These are phyloP conservation scores for Metschnikowia noctiluminum DNA, from an alignment of 805 yeast genomes.

Conservation along the genomic window DNA sequence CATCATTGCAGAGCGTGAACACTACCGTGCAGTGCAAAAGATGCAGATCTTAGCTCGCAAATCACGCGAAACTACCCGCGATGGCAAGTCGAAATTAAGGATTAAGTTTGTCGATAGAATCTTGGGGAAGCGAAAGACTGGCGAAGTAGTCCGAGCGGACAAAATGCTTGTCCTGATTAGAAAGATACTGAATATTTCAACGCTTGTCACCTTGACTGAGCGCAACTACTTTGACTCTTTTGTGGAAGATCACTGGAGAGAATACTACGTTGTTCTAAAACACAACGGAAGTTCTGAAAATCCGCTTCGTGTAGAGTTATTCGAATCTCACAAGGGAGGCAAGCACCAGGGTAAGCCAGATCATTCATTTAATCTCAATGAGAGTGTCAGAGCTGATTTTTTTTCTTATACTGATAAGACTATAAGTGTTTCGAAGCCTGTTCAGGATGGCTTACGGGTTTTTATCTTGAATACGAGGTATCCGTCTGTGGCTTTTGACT, in stretches of 20 bases:
- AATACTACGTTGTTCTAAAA: constrained; percentile 69
- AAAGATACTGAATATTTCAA: constrained; percentile 24
- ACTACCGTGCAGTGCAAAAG: constrained; percentile 16
- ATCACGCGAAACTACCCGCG: constrained; percentile 20
- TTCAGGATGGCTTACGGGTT: constrained; percentile 25
- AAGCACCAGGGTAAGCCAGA: constrained; percentile 22
- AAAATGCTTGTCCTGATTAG: constrained; percentile 67
- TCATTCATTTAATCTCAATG: constrained; percentile 18
- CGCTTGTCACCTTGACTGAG: constrained; percentile 38
- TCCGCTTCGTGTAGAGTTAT: constrained; percentile 65
- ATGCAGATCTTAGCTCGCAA: constrained; percentile 23
- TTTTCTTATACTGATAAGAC: constrained; percentile 72
- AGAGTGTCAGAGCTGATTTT: constrained; percentile 39
- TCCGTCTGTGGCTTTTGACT: constrained; percentile 50
- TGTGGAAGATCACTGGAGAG: constrained; percentile 73
- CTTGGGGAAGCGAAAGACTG: constrained; percentile 31
- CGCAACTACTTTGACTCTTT: constrained; percentile 50
- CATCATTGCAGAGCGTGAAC: constrained; percentile 17
- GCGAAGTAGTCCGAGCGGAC: constrained; percentile 64
- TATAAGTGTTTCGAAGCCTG: constrained; percentile 45
- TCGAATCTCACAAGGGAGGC: constrained; percentile 40
- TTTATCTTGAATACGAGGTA: constrained; percentile 59
- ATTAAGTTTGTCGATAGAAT: constrained; percentile 20
- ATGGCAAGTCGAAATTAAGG: constrained; percentile 18
- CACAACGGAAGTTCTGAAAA: constrained; percentile 48